phyloP scores from a whole-genome alignment of 2,329 filamentous ascomycete species.

The Metarhizium guizhouense region DNA sequence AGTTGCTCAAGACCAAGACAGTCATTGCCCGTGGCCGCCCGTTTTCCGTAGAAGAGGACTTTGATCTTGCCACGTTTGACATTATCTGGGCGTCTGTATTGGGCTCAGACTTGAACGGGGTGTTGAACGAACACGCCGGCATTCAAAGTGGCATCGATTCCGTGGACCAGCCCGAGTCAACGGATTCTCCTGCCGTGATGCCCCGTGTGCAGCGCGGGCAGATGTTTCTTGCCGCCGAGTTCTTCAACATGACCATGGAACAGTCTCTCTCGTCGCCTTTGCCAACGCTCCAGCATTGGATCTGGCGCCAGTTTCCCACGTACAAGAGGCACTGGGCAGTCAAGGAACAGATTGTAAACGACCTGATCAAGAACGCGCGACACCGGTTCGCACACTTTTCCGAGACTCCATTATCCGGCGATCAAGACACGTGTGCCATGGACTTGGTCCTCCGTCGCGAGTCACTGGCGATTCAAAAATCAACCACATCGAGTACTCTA shows the following conservation, averaged over 20 bases:
- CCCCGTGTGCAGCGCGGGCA: neutral
- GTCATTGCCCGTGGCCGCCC: constrained; percentile 16
- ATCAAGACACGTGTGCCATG: constrained; percentile 4
- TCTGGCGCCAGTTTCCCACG: neutral
- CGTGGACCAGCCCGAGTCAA: neutral
- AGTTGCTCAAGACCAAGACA: constrained; percentile 25
- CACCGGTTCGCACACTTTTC: neutral
- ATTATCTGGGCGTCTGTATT: constrained; percentile 21
- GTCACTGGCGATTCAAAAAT: neutral
- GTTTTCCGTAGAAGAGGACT: constrained; percentile 16
- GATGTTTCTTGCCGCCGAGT: neutral
- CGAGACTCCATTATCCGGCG: neutral
- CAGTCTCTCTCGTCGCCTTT: neutral
- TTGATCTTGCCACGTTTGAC: constrained; percentile 22
- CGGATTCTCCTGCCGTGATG: neutral
- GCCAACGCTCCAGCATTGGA: neutral
- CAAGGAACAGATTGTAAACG: neutral
- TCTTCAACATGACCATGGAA: neutral
- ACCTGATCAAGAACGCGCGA: neutral
- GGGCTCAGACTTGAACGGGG: constrained; percentile 10
- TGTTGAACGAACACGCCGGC: neutral
- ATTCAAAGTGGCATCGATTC: neutral
- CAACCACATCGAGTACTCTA: neutral
- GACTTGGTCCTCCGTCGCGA: constrained; percentile 5
- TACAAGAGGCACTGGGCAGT: neutral